phyloP scores from a whole-genome alignment of 768 basidiomycete species.

The Cystobasidium tubakii region DNA sequence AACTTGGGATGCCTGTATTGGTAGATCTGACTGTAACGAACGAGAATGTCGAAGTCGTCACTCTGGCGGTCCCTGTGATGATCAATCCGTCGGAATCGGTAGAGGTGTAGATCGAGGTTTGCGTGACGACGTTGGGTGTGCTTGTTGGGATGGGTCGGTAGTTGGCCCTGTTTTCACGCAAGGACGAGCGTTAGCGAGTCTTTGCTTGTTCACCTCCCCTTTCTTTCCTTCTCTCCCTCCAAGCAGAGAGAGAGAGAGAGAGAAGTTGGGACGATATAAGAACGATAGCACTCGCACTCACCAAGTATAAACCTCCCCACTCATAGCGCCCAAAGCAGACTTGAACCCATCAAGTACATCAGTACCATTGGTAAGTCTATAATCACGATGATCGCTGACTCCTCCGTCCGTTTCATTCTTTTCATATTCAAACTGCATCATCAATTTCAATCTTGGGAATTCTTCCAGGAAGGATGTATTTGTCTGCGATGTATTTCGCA shows the following conservation, averaged over 20 bases:
- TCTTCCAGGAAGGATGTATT: constrained; percentile 39
- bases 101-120: constrained; percentile 23
- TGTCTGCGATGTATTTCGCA: not conserved
- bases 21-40: constrained; percentile 34
- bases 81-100: constrained; percentile 12
- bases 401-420: constrained; percentile 44
- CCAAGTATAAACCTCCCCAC: constrained; percentile 41
- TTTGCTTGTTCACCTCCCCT: too few relatives aligned
- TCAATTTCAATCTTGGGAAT: constrained; percentile 46
- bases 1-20: constrained; percentile 31
- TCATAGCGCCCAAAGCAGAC: constrained; percentile 38
- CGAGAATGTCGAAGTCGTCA: constrained; percentile 31
- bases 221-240: too few relatives aligned
- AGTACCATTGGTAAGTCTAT: constrained; percentile 44
- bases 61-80: not conserved
- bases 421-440: constrained; percentile 48
- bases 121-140: constrained; percentile 25
- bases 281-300: too few relatives aligned
- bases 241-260: too few relatives aligned
- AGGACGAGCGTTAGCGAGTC: too few relatives aligned
- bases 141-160: constrained; percentile 23
- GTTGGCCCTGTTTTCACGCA: constrained; percentile 21
- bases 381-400: constrained; percentile 43
- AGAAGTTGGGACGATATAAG: too few relatives aligned
- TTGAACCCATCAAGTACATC: constrained; percentile 40